phyloP scores from a whole-genome alignment of 768 basidiomycete species.

The Collybia sordida region DNA sequence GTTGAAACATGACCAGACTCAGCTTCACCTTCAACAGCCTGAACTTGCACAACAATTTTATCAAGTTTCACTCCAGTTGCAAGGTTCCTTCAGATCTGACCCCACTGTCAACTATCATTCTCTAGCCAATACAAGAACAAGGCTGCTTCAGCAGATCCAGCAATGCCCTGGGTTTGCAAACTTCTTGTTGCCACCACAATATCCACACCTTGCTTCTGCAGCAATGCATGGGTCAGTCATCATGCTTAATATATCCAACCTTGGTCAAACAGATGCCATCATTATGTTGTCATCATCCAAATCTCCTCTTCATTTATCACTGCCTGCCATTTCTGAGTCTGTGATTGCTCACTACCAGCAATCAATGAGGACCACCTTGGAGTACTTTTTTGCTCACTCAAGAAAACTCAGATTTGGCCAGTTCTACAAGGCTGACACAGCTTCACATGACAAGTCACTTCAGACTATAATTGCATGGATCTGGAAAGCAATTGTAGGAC shows the following conservation, averaged over 20 bases:
- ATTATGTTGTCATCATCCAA: constrained; percentile 11
- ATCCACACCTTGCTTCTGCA: background rate
- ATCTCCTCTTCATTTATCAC: constrained; percentile 17
- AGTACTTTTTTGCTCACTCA: too few relatives aligned
- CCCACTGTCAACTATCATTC: background rate
- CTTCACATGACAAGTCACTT: constrained; percentile 1
- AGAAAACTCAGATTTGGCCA: background rate
- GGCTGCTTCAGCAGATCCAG: background rate
- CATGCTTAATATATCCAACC: constrained; percentile 17
- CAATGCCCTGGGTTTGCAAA: background rate
- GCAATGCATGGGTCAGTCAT: constrained; percentile 15
- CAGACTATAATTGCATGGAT: constrained; percentile 18
- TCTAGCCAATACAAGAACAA: constrained; percentile 1
- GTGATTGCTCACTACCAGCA: too few relatives aligned
- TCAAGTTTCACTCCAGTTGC: too few relatives aligned
- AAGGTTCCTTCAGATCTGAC: too few relatives aligned
- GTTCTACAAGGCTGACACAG: background rate
- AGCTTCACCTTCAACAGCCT: too few relatives aligned
- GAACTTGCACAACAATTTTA: too few relatives aligned
- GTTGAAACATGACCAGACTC: too few relatives aligned
- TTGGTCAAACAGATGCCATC: constrained; percentile 20
- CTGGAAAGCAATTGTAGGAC: constrained; percentile 17
- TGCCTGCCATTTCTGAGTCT: too few relatives aligned
- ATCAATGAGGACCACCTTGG: constrained; percentile 4
- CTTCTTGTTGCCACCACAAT: background rate